Conservation (phyloP, 75 land plant species). For the Ceratopteris richardii region DNA sequence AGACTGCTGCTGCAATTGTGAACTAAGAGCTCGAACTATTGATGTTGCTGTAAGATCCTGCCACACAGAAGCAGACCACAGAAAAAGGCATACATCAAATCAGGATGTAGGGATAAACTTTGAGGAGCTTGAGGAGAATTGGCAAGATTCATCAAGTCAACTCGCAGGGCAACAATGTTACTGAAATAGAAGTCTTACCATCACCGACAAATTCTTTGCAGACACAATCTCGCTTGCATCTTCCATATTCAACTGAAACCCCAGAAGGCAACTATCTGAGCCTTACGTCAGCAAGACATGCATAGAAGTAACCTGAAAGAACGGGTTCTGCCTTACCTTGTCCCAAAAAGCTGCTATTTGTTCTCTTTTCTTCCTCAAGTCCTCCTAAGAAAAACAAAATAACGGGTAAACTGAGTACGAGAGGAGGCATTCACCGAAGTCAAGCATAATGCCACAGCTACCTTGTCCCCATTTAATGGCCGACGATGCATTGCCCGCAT, state of each 20-base stretch:
- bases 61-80: too few species aligned
- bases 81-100: too few species aligned
- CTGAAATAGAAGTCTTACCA: not conserved
- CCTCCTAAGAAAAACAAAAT: slow-evolving; percentile 29
- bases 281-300: not conserved
- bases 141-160: too few species aligned
- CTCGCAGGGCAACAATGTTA: not conserved
- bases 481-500: slow-evolving; percentile 53
- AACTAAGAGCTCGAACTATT: not conserved
- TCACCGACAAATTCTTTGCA: too few species aligned
- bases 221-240: slow-evolving; percentile 37
- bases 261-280: not conserved
- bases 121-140: too few species aligned
- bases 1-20: slow-evolving; percentile 22
- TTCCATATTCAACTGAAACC: slow-evolving; percentile 57
- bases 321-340: slow-evolving; percentile 49
- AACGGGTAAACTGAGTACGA: not conserved
- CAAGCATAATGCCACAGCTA: slow-evolving; percentile 5
- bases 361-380: slow-evolving; percentile 41
- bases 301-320: not conserved
- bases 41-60: too few species aligned
- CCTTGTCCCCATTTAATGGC: slow-evolving; percentile 64
- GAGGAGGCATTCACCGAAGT: not conserved
- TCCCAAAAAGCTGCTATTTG: slow-evolving; percentile 72
- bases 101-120: too few species aligned